Percentiles rank a stretch among this genome's conserved stretches.
These are phyloP conservation scores for Trichoderma endophyticum DNA, from an alignment of 2,329 filamentous ascomycete genomes.

Conservation along the genomic window DNA sequence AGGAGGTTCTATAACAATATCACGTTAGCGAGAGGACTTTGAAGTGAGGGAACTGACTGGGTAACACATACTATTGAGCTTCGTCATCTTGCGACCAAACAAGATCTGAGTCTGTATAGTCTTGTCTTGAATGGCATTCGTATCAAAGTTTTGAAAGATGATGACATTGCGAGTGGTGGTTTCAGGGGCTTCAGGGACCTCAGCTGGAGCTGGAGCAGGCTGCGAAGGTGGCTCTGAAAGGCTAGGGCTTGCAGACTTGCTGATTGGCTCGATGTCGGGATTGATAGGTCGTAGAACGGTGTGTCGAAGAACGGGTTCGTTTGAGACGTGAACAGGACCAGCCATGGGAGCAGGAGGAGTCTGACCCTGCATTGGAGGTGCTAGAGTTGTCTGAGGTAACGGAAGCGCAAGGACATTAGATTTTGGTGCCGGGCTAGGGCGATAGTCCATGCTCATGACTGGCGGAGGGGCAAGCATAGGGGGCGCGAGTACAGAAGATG, in stretches of 20 bases:
- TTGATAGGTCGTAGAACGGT: slow-evolving; percentile 3
- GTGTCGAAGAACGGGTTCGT: background rate
- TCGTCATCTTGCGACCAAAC: slow-evolving; percentile 58
- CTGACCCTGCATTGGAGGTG: slow-evolving; percentile 17
- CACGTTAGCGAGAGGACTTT: slow-evolving; percentile 9
- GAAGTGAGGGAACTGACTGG: background rate
- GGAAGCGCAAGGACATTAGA: slow-evolving; percentile 46
- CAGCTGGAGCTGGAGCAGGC: background rate
- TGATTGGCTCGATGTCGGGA: background rate
- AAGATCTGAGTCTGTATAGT: slow-evolving; percentile 56
- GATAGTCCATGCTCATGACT: slow-evolving; percentile 27
- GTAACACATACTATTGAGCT: slow-evolving; percentile 50
- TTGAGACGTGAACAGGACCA: background rate
- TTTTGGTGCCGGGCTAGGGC: slow-evolving; percentile 30
- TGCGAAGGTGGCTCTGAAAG: slow-evolving; percentile 16
- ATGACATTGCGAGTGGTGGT: slow-evolving; percentile 51
- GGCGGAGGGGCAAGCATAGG: slow-evolving; percentile 38
- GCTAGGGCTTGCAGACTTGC: slow-evolving; percentile 10
- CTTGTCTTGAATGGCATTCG: slow-evolving; percentile 54
- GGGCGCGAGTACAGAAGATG: slow-evolving; percentile 36
- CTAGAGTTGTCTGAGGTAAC: slow-evolving; percentile 29
- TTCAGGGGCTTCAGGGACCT: background rate
- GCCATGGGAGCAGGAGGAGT: background rate
- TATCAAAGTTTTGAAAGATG: slow-evolving; percentile 59
- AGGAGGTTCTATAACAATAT: slow-evolving; percentile 43